Evolutionary conservation across 1,284 basidiomycete species (phyloP), one percentile per base, ranked within the genome.

Genomic region (Pterulicium gracile): DNA sequence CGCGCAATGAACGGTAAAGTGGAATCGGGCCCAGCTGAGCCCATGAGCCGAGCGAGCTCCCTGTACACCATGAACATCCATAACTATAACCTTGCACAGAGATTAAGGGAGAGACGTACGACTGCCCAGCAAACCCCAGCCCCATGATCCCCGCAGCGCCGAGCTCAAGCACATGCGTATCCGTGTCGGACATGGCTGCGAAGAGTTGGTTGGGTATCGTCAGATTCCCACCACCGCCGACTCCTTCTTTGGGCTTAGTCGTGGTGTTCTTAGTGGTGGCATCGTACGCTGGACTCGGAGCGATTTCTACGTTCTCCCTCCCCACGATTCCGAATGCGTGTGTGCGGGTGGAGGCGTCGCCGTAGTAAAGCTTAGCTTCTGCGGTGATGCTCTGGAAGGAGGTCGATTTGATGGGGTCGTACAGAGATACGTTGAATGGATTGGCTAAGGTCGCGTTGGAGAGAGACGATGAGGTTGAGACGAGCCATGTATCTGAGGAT

Each of bases 401-500:
- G 7, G 39, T n/a, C 7, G 39, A 41, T 10, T 10, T 20, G 7
- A 10, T 10, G 7, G 39, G 39, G 19, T 41, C 10, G 39, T 32
- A 32, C n/a, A n/a, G 10, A n/a, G 27, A 32, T 32, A 32, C 10
- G n/a, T n/a, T n/a, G 27, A 32, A 32, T n/a, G 27, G 27, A n/a
- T 32, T 32, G 27, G n/a, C 27, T 32, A 19, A 17, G 18, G 7
- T 10, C 18, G 7, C 13, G 18, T 41, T 41, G 7, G 19, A 20
- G 39, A 10, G 39, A 10, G 39, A 41, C 10, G 7, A 20, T 7
- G 13, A 10, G 18, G 39, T 10, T 19, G 39, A 10, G 39, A 41
- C 19, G 18, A 41, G 10, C 39, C 39, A 41, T n/a, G 19, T n/a
- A 20, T 41, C 39, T 10, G 39, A 41, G 39, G 39, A 41, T 41